These are phyloP conservation scores for Daldinia eschscholtzii DNA, from an alignment of 2,329 filamentous ascomycete genomes.

Conservation along the genomic window DNA sequence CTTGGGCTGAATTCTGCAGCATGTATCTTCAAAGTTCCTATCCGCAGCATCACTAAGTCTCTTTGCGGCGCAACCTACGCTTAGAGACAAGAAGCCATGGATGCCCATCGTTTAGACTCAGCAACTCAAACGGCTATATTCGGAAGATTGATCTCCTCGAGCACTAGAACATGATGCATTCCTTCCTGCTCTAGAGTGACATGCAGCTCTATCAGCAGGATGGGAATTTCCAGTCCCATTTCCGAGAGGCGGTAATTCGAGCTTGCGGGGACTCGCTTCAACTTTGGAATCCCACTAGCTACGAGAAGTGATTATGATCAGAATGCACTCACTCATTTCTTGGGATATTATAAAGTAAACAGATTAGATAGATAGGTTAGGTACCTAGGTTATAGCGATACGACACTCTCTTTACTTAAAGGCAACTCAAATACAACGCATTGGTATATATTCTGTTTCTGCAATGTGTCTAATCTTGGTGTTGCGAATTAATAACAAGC, in stretches of 20 bases:
- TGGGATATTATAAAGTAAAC: too few species aligned
- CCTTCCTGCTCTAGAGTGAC: neutral
- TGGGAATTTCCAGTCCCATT: slow-evolving; percentile 6
- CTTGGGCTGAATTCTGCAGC: neutral
- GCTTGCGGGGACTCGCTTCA: neutral
- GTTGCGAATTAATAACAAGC: neutral
- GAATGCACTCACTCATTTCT: neutral
- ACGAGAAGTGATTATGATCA: neutral
- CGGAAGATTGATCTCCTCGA: slow-evolving; percentile 6
- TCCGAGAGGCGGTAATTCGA: neutral
- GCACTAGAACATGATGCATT: slow-evolving; percentile 16
- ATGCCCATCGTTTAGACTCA: neutral
- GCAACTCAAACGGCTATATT: slow-evolving; percentile 6
- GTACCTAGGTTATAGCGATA: neutral
- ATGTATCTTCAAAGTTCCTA: slow-evolving; percentile 21
- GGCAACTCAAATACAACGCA: neutral
- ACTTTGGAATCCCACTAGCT: too few species aligned
- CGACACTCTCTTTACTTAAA: neutral
- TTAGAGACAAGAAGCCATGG: slow-evolving; percentile 13
- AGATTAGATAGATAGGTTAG: neutral
- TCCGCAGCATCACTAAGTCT: neutral
- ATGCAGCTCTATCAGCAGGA: neutral
- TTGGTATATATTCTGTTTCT: neutral
- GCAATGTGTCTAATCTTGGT: neutral
- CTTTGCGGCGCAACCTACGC: too few species aligned